These are phyloP conservation scores for Schrenkiella parvula DNA, from an alignment of 345 rosid genomes.

Conservation along the genomic window DNA sequence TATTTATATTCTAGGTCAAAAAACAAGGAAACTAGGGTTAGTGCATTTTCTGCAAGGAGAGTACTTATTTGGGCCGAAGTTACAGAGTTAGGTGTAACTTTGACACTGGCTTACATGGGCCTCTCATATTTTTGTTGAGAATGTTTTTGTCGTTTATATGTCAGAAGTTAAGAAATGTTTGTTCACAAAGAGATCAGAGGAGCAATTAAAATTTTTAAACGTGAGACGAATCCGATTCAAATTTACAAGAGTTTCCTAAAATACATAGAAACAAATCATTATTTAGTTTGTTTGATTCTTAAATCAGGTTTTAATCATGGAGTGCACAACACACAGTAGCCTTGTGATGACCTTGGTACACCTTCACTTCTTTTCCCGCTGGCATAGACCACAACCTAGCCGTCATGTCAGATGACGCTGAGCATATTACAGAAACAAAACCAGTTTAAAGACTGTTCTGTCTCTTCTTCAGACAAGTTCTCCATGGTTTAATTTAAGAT, in stretches of 20 bases:
- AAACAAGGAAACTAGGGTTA: slow-evolving; percentile 17
- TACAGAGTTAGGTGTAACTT: background rate
- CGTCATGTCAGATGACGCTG: slow-evolving; percentile 91
- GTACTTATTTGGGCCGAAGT: background rate
- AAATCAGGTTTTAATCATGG: slow-evolving; percentile 43
- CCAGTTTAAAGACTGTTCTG: background rate
- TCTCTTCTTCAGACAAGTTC: background rate
- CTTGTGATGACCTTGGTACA: slow-evolving; percentile 88
- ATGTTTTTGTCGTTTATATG: background rate
- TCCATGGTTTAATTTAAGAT: background rate
- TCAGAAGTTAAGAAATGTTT: background rate
- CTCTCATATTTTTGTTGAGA: background rate
- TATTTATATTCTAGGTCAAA: slow-evolving; percentile 19
- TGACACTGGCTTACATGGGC: no score
- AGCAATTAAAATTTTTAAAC: background rate
- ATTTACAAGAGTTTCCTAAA: slow-evolving; percentile 13
- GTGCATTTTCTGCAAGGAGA: background rate
- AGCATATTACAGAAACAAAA: background rate
- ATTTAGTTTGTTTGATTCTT: background rate
- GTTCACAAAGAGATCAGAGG: background rate
- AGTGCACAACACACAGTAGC: slow-evolving; percentile 96
- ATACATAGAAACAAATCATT: background rate
- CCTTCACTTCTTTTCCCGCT: slow-evolving; percentile 55
- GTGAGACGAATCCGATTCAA: background rate
- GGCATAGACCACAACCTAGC: slow-evolving; percentile 87